phyloP scores from a whole-genome alignment of 805 yeast species.

The Cyberlindnera mrakii region DNA sequence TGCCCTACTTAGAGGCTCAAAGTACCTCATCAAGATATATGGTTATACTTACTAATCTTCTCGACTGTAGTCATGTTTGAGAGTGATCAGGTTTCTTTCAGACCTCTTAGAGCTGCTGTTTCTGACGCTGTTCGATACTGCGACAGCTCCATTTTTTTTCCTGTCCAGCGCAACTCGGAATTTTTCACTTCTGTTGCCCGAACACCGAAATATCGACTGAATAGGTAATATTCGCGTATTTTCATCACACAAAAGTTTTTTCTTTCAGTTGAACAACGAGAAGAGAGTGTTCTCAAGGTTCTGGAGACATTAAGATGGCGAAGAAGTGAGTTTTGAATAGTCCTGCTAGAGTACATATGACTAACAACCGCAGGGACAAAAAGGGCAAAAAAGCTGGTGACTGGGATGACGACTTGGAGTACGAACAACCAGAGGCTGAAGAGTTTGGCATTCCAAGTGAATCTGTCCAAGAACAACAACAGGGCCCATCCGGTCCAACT shows the following conservation, averaged over 20 bases:
- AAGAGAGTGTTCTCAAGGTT: background rate
- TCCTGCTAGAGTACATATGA: background rate
- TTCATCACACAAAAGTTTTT: background rate
- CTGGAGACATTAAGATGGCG: conserved; percentile 5
- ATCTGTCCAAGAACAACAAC: conserved; percentile 17
- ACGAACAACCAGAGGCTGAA: conserved; percentile 45
- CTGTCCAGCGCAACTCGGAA: background rate
- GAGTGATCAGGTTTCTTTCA: background rate
- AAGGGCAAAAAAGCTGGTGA: conserved; percentile 64
- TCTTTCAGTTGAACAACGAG: background rate
- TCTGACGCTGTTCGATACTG: too few species aligned
- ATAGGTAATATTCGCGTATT: conserved; percentile 1
- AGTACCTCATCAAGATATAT: too few species aligned
- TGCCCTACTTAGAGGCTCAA: background rate
- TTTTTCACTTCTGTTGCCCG: background rate
- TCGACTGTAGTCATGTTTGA: conserved; percentile 23
- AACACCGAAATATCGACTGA: background rate
- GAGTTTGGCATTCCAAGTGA: conserved; percentile 41
- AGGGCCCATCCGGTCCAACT: conserved; percentile 24
- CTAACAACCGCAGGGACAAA: conserved; percentile 38
- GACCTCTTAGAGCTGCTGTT: too few species aligned
- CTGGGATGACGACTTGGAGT: conserved; percentile 73
- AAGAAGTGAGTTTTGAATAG: conserved; percentile 11
- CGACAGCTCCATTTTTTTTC: background rate
- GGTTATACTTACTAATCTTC: conserved; percentile 14